Evolutionary conservation across 176 grass and related monocot genomes (phyloP).

Genomic region (Carex littledalei): DNA sequence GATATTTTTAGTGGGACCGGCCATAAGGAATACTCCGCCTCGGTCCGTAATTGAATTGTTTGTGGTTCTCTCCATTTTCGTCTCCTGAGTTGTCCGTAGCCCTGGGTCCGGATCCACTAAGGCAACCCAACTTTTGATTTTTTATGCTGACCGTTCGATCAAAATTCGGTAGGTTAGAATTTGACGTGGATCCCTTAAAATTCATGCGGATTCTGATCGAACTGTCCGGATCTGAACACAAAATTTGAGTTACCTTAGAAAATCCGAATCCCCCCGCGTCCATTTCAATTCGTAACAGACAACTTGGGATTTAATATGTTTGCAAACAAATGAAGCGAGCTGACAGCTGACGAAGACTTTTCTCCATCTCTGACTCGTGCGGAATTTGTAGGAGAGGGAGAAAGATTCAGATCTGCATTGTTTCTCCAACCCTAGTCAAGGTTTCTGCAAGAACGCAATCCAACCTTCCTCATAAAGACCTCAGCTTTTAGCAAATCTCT

Average conservation of each 20-base stretch:
- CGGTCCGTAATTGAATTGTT: background rate
- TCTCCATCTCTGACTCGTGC: background rate
- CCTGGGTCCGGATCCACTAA: too few species aligned
- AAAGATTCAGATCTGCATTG: constrained; percentile 6
- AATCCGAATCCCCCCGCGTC: background rate
- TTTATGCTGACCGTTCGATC: too few species aligned
- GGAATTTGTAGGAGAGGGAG: background rate
- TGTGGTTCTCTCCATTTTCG: background rate
- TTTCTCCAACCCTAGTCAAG: background rate
- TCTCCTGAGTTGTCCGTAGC: background rate
- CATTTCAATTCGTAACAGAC: background rate
- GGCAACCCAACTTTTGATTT: too few species aligned
- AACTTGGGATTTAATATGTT: too few species aligned
- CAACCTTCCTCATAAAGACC: background rate
- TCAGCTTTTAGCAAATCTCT: background rate
- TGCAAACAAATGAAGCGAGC: background rate
- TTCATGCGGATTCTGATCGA: too few species aligned
- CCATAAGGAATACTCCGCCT: too few species aligned
- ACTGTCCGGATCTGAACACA: too few species aligned
- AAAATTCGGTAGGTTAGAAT: too few species aligned
- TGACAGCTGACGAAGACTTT: background rate
- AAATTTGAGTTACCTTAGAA: too few species aligned
- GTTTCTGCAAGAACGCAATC: background rate
- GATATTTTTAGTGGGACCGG: too few species aligned
- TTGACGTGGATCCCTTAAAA: too few species aligned